Evolutionary conservation across 2,329 filamentous ascomycete species (phyloP).

Genomic region (Diaporthe eres): DNA sequence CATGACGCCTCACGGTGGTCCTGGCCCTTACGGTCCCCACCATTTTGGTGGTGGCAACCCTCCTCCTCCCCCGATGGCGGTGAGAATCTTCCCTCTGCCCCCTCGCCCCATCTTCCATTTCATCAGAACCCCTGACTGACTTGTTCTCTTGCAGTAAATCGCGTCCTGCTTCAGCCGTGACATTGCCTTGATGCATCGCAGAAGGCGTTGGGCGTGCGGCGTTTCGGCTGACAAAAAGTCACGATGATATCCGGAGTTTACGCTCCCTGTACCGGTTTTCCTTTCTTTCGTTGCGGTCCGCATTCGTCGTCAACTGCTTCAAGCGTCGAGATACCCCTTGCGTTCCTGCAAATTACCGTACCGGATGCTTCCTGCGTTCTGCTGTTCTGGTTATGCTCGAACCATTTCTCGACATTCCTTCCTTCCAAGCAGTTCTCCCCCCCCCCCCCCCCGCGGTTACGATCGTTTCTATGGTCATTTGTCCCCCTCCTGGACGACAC

Average conservation of each 20-base stretch:
- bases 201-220: constrained; percentile 43
- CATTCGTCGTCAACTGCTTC: constrained; percentile 40
- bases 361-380: constrained; percentile 30
- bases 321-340: constrained; percentile 39
- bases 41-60: constrained; percentile 58
- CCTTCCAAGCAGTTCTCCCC: constrained; percentile 30
- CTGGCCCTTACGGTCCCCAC: constrained; percentile 61
- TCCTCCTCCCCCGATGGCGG: constrained; percentile 42
- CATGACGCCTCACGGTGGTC: constrained; percentile 56
- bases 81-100: constrained; percentile 38
- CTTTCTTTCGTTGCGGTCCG: constrained; percentile 41
- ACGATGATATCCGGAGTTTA: constrained; percentile 41
- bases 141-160: constrained; percentile 31
- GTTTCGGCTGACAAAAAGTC: constrained; percentile 43
- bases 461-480: constrained; percentile 33
- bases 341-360: constrained; percentile 35
- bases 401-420: constrained; percentile 35
- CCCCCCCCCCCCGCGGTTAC: constrained; percentile 16
- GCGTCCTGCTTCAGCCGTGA: constrained; percentile 38
- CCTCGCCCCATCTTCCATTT: constrained; percentile 3
- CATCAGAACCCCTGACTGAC: constrained; percentile 17
- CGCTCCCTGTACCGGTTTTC: constrained; percentile 39
- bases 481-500: constrained; percentile 26
- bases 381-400: constrained; percentile 32
- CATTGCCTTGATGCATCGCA: constrained; percentile 43